Base-by-base conservation (phyloP, 2,329 filamentous ascomycete species). In the Tolypocladium nubicola region DNA sequence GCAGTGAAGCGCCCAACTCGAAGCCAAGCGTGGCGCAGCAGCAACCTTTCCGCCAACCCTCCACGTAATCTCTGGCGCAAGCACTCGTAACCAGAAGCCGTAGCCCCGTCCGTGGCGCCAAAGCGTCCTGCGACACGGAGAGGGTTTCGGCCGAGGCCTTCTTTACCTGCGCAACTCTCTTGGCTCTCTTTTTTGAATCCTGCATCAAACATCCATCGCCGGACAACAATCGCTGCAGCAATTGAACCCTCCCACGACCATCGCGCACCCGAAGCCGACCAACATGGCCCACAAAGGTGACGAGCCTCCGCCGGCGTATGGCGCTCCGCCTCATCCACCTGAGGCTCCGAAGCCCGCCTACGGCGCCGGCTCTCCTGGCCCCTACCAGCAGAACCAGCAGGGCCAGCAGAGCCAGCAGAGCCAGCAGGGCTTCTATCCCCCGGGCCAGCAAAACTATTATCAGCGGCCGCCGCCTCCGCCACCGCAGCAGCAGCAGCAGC, bases 261-360 rank as follows among this genome's bases (percentile, higher is more conserved):
- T n/a, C 26, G 47, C 26, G 9, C 16, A 35, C 3, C 16, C 50
- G 50, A 35, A 52, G 38, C 33, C 26, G 40, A 58, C 33, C 61
- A 62, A 37, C 41, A 79, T 79, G 76, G 70, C 75, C 56, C 66
- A 70, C 63, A 79, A 81, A 66, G 64, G 71, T 68, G 76, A 80
- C 56, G 70, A 76, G 39, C 80, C 80, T 56, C 79, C 79, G 33
- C 74, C 77, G 49, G 47, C 47, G 30, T 80, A 81, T 67, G 70
- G 69, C 60, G 68, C 66, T 55, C 66, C 47, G 9, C 47, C 47
- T 3, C 47, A 50, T 55, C 67, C 47, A n/a, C 47, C 47, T 14
- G 30, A 50, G 58, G 64, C 69, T 52, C 70, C 78, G 39, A 75
- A 76, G 61, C 70, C 73, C 16, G 70, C 78, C 1, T 79, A 80